Base-by-base conservation (phyloP, 805 yeast species). In the Metschnikowia peoriensis region DNA sequence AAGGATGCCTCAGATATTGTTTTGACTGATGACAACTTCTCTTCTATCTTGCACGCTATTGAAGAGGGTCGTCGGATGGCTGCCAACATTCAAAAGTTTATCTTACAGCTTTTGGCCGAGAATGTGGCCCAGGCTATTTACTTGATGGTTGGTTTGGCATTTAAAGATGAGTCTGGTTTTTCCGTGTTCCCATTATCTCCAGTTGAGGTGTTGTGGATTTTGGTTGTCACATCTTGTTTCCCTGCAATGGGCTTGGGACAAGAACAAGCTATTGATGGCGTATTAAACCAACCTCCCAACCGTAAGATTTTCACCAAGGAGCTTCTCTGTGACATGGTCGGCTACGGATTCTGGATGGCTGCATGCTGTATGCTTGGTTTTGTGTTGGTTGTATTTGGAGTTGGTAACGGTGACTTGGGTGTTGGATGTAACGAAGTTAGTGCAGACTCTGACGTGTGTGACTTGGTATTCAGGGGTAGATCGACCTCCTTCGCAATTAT, bases 121-220 rank as follows among this genome's bases (percentile, higher is more conserved):
- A 61, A 61, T 38, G 64, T 77, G 73, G 62, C 79, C 73, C 60
- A 91, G 79, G 73, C 84, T 79, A 62, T 81, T 81, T 67, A 70
- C 74, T 82, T 71, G 85, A 88, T 71, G 81, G 75, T 87, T 60
- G 94, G 93, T 43, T 77, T 87, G 49, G 89, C 83, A 2, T 88
- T 88, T 67, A 79, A 81, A 56, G 94, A 86, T 63, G 59, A 69
- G 0, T 71, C 79, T 38, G 84, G 81, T 2, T 76, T 74, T 51
- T 88, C 96, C 5, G 96, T 90, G 6, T 89, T 89, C 73, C 92
- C 93, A 46, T 75, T 88, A 52, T 80, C 89, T 47, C 64, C 76
- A 75, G 63, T 60, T 35, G 63, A 60, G 38, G 63, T 60, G 8
- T 58, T 60, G 55, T 60, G 63, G 63, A 56, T 60, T 39, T 53